Evolutionary conservation across 768 basidiomycete genomes (phyloP).

Genomic region (Naganishia vishniacii): DNA sequence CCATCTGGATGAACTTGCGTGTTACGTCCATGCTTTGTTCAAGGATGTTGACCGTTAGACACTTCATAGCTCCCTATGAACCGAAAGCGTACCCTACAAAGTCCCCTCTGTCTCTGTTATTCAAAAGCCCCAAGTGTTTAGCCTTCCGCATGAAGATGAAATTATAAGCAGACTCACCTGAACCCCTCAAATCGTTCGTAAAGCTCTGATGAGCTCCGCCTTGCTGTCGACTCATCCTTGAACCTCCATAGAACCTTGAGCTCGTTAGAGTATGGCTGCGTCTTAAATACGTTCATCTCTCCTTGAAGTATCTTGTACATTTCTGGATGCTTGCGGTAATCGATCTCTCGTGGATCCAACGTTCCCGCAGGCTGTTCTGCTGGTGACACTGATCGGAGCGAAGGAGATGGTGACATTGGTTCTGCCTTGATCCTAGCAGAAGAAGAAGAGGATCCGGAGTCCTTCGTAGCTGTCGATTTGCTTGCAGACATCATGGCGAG

Average conservation of each 20-base stretch:
- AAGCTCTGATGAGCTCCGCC: conserved; percentile 32
- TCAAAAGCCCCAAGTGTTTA: no score
- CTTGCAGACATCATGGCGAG: not conserved
- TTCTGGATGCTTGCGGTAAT: not conserved
- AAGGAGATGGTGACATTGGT: not conserved
- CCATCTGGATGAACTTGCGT: conserved; percentile 48
- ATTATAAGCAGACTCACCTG: conserved; percentile 21
- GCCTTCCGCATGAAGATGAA: no score
- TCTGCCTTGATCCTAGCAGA: not conserved
- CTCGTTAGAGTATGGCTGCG: conserved; percentile 40
- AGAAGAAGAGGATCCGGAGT: not conserved
- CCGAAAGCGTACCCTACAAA: conserved; percentile 11
- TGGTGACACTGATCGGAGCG: not conserved
- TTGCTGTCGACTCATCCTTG: conserved; percentile 38
- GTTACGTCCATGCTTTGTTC: conserved; percentile 41
- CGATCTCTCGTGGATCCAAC: conserved; percentile 1
- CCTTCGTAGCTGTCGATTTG: not conserved
- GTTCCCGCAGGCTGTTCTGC: not conserved
- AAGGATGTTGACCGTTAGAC: not conserved
- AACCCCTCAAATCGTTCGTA: conserved; percentile 37
- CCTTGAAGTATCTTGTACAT: conserved; percentile 35
- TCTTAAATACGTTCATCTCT: conserved; percentile 47
- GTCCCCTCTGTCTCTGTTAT: not conserved
- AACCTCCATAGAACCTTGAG: conserved; percentile 43
- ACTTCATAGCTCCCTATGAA: not conserved